Percentiles rank a stretch among this genome's conserved stretches.
Evolutionary conservation across 331 rosid genomes (phyloP).

Genomic region (Dryas integrifolia): DNA sequence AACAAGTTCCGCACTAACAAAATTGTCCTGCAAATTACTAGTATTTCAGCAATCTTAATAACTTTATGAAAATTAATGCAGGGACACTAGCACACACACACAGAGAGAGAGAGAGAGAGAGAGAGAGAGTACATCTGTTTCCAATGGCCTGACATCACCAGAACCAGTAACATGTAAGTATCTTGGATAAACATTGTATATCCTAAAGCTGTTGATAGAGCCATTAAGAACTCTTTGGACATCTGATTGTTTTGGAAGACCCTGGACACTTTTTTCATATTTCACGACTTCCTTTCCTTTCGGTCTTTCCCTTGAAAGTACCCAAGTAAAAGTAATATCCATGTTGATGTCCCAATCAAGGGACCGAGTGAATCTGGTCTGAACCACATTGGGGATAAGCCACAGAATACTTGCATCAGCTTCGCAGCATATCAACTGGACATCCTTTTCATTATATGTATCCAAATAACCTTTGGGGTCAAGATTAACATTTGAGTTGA

Average conservation of each 20-base stretch:
- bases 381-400: conserved; percentile 85
- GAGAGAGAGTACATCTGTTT: conserved; percentile 56
- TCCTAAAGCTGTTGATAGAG: conserved; percentile 63
- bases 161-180: conserved; percentile 88
- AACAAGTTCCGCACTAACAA: conserved; percentile 65
- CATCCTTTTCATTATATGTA: conserved; percentile 70
- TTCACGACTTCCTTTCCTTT: conserved; percentile 85
- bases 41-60: conserved; percentile 18
- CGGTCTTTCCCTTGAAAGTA: conserved; percentile 78
- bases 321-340: conserved; percentile 70
- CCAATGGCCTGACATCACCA: conserved; percentile 72
- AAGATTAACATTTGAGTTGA: conserved; percentile 45
- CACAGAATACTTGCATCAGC: conserved; percentile 91
- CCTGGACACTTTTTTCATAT: conserved; percentile 38
- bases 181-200: conserved; percentile 63
- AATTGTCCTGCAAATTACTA: conserved; percentile 47
- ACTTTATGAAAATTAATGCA: conserved; percentile 2
- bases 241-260: conserved; percentile 70
- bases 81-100: no score
- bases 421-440: conserved; percentile 95
- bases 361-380: conserved; percentile 61
- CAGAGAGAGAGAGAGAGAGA: neutral
- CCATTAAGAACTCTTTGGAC: conserved; percentile 87
- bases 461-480: conserved; percentile 62
- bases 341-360: conserved; percentile 58